These are phyloP conservation scores for Dispira simplex DNA, from an alignment of 192 early-diverging fungal genomes.

Conservation along the genomic window DNA sequence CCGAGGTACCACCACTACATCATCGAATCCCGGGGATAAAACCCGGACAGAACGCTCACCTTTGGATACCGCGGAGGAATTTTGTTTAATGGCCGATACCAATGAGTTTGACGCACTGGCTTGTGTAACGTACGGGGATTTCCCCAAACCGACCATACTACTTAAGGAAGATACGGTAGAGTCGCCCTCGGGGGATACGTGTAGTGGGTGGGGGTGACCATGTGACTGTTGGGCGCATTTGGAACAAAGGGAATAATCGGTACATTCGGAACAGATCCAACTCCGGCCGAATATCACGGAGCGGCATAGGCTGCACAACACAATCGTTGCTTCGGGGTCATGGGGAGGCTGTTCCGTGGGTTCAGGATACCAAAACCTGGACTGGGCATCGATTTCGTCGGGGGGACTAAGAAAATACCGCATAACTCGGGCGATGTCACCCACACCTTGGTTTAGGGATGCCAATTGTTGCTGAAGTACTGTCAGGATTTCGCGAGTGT, in stretches of 20 bases:
- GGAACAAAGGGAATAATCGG: neutral
- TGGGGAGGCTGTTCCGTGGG: neutral
- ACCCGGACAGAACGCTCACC: no score
- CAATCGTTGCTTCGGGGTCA: constrained; percentile 4
- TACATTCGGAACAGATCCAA: constrained; percentile 1
- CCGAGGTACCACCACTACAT: neutral
- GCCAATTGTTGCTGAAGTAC: neutral
- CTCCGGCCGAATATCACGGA: neutral
- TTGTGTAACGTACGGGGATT: no score
- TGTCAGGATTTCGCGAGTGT: neutral
- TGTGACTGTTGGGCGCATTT: neutral
- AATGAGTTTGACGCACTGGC: no score
- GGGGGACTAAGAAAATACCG: neutral
- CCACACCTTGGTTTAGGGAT: constrained; percentile 1
- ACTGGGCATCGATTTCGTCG: neutral
- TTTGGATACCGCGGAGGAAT: no score
- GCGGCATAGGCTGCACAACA: constrained; percentile 1
- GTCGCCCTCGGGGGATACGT: neutral
- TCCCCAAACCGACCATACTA: no score
- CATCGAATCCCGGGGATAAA: neutral
- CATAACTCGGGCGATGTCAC: neutral
- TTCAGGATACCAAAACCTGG: constrained; percentile 4
- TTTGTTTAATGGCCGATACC: no score
- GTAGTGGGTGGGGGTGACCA: neutral
- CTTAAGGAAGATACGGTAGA: no score